Percentiles rank a stretch among this genome's conserved stretches.
These are phyloP conservation scores for Rhynchosporium graminicola DNA, from an alignment of 2,329 filamentous ascomycete genomes.

Conservation along the genomic window DNA sequence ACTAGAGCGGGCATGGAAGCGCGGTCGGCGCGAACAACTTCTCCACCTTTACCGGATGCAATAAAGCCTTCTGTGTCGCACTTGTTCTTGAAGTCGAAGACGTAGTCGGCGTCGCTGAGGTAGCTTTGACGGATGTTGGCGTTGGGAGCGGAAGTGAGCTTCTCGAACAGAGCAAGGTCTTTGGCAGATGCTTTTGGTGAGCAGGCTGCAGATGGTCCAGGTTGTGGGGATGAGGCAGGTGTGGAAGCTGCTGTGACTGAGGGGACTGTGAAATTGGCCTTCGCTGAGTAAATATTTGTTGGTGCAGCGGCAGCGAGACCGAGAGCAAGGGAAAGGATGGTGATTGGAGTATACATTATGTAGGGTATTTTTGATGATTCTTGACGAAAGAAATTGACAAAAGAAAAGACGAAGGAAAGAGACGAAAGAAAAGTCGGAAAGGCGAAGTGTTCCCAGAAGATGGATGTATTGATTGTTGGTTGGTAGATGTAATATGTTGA, in stretches of 20 bases:
- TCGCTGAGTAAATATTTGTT: neutral
- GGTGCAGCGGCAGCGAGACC: neutral
- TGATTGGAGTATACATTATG: conserved; percentile 4
- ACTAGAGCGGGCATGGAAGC: conserved; percentile 58
- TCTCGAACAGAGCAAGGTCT: conserved; percentile 21
- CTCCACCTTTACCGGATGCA: conserved; percentile 45
- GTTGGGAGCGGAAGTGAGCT: conserved; percentile 38
- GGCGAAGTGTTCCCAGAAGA: neutral
- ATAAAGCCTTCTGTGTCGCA: conserved; percentile 31
- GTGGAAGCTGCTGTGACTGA: neutral
- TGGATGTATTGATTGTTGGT: neutral
- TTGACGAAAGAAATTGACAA: neutral
- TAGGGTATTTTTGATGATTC: neutral
- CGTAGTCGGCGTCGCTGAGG: conserved; percentile 48
- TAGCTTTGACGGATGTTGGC: conserved; percentile 46
- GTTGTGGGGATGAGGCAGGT: neutral
- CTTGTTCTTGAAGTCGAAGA: conserved; percentile 50
- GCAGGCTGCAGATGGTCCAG: conserved; percentile 7
- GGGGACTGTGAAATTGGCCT: neutral
- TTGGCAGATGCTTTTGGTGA: conserved; percentile 9
- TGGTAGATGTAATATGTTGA: neutral
- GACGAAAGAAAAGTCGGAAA: neutral
- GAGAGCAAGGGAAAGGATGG: conserved; percentile 2
- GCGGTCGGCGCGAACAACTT: conserved; percentile 53
- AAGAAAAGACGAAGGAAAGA: neutral